These are phyloP conservation scores for Eucalyptus decipiens DNA, from an alignment of 345 rosid genomes.

Conservation along the genomic window DNA sequence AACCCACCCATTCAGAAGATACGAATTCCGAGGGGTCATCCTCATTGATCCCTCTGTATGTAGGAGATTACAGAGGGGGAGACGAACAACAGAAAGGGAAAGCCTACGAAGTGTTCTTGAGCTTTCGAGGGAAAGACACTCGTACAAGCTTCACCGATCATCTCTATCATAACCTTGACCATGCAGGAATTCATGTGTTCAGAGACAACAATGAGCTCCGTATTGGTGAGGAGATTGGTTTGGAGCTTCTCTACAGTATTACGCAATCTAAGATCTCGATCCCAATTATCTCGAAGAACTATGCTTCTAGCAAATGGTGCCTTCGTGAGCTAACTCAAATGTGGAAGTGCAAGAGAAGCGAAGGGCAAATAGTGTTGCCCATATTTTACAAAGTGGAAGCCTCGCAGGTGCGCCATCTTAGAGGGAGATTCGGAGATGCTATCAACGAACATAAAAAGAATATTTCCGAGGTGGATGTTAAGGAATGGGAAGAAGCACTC, in stretches of 20 bases:
- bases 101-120: neutral
- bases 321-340: rapidly evolving
- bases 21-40: neutral
- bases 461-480: rapidly evolving
- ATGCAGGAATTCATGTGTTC: neutral
- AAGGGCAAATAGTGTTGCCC: too few relatives aligned
- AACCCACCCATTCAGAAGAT: neutral
- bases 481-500: neutral
- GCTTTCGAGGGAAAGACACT: neutral
- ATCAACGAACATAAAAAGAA: neutral
- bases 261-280: too few relatives aligned
- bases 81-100: neutral
- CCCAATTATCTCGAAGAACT: too few relatives aligned
- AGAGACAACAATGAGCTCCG: too few relatives aligned
- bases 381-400: neutral
- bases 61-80: neutral
- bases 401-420: neutral
- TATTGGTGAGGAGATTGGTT: too few relatives aligned
- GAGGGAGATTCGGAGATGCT: neutral
- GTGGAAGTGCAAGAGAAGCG: too few relatives aligned
- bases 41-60: neutral
- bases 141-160: neutral
- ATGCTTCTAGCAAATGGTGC: too few relatives aligned
- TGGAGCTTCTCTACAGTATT: too few relatives aligned
- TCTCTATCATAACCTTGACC: neutral